Conservation (phyloP, 148 eudicot genomes). For the Camellia sinensis region DNA sequence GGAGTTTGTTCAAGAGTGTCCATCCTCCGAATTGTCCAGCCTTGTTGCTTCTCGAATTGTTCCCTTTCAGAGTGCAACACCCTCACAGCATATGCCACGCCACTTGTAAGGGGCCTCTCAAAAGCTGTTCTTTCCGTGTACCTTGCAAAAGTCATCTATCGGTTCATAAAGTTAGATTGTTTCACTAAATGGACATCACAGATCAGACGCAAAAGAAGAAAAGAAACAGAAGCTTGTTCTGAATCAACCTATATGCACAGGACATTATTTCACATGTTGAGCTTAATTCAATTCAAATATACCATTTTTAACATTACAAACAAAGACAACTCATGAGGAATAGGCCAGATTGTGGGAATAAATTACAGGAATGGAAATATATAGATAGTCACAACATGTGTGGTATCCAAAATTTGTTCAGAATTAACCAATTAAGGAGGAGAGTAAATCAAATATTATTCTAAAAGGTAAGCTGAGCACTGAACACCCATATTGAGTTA, state of each 20-base stretch:
- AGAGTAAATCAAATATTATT: neutral
- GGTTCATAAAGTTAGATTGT: constrained; percentile 26
- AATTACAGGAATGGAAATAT: neutral
- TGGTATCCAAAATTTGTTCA: neutral
- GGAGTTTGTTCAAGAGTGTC: constrained; percentile 59
- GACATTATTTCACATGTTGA: neutral
- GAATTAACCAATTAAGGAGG: constrained; percentile 8
- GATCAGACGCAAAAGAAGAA: neutral
- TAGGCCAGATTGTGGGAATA: constrained; percentile 5
- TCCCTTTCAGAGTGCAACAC: constrained; percentile 90
- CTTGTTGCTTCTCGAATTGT: constrained; percentile 82
- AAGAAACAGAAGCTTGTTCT: neutral
- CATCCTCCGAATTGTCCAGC: constrained; percentile 88
- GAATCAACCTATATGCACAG: neutral
- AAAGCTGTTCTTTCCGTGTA: constrained; percentile 91
- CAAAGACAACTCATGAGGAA: neutral
- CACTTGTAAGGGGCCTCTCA: constrained; percentile 95
- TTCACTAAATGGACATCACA: neutral
- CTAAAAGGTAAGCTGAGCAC: neutral
- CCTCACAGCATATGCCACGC: constrained; percentile 96
- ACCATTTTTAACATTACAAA: neutral
- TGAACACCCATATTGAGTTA: neutral
- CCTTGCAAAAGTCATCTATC: constrained; percentile 71
- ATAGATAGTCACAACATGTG: neutral
- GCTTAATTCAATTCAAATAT: neutral